A percentile compares a stretch with the other conserved stretches of the same genome.
Conservation (phyloP, 2,329 filamentous ascomycete species). For the Fusarium dimerum region DNA sequence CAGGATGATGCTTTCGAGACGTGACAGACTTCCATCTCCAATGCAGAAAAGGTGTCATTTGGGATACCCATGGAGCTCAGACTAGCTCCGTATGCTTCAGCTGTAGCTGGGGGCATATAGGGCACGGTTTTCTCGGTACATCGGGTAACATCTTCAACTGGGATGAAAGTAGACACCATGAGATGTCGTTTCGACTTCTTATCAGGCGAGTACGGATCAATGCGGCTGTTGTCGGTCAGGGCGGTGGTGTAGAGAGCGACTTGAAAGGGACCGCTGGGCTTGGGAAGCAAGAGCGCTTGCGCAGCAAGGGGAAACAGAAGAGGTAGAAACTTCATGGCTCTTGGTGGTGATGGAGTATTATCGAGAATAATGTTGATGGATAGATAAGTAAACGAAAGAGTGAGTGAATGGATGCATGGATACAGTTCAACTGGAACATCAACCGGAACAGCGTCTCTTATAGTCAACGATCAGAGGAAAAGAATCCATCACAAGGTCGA, state of each 20-base stretch:
- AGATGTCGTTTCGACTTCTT: conserved; percentile 27
- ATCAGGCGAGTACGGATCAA: conserved; percentile 32
- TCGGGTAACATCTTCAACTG: conserved; percentile 21
- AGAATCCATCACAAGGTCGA: neutral
- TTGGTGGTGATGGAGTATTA: conserved; percentile 3
- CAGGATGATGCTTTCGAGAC: conserved; percentile 14
- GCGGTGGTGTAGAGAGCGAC: conserved; percentile 27
- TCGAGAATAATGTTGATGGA: neutral
- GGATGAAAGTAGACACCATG: conserved; percentile 34
- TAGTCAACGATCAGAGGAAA: neutral
- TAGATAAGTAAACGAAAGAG: neutral
- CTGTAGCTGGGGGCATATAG: conserved; percentile 38
- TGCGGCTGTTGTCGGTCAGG: conserved; percentile 33
- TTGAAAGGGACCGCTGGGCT: conserved; percentile 31
- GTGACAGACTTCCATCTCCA: conserved; percentile 31
- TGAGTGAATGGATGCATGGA: neutral
- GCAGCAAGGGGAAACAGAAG: conserved; percentile 16
- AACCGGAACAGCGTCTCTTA: neutral
- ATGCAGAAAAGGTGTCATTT: conserved; percentile 29
- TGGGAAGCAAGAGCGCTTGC: conserved; percentile 29
- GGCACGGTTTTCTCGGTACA: conserved; percentile 22
- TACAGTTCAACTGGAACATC: neutral
- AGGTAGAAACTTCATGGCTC: conserved; percentile 13
- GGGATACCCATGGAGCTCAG: conserved; percentile 31
- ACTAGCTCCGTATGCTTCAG: conserved; percentile 30